Evolutionary conservation across 1,284 basidiomycete genomes (phyloP), one percentile per base, ranked within the genome.

Genomic region (Ceratobasidium sp.): DNA sequence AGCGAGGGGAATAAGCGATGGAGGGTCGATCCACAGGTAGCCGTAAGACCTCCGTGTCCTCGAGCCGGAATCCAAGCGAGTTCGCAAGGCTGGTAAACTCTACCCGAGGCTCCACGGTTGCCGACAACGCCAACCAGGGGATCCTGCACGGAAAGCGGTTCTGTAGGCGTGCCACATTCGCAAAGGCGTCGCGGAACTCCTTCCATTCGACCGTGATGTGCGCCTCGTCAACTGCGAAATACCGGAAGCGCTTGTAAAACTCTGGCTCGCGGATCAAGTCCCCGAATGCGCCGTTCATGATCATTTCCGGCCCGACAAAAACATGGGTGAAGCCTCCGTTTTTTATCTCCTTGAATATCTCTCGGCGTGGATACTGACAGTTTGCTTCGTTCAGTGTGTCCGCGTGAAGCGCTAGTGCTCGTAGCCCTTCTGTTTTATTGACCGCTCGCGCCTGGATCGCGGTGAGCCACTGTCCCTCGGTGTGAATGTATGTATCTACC

Each of bases 161-260:
- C 29, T 13, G 61, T 2, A 64, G 61, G 17, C 61, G 61, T 6
- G 29, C 32, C 13, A 64, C 19, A 13, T 64, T 7, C 3, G n/a
- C 32, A 17, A 40, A 64, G 9, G 61, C 37, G n/a, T 25, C 15
- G 2, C 61, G 32, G 22, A 64, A 64, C 29, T 44, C 32, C 9
- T 11, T 22, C 61, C 61, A 64, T 19, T 64, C 61, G n/a, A 13
- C n/a, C 11, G 37, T 43, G 1, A 64, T 25, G 17, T 64, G 61
- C 6, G 34, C 32, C 37, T 64, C 61, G 25, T 64, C 37, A 25
- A 64, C 40, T 7, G 37, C 15, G 61, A 64, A 64, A 25, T 64
- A 64, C 13, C 40, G 61, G 17, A 44, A 13, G 5, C 19, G 32
- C 1, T 19, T 25, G 15, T 2, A n/a, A 29, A 64, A 64, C 5